Percentiles rank a stretch among this genome's conserved stretches.
Conservation (phyloP, 305 asterid genomes). For the Fraxinus platypoda region DNA sequence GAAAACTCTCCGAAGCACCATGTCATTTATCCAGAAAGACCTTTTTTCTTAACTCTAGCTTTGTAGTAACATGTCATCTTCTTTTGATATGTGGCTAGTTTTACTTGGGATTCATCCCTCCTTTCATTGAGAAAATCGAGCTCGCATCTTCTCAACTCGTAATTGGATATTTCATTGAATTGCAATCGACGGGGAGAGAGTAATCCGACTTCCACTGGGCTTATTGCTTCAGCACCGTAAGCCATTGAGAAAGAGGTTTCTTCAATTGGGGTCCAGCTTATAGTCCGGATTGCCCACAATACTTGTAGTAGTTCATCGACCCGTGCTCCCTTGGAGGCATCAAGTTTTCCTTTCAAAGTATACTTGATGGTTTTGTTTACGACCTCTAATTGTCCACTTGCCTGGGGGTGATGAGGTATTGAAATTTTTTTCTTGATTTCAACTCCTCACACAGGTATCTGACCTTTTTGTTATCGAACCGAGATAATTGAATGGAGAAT, state of each 20-base stretch:
- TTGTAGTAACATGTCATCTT: too few species aligned
- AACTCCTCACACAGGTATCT: not conserved
- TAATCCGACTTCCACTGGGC: not conserved
- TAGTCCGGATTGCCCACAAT: not conserved
- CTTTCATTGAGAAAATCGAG: not conserved
- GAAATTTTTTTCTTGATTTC: too few species aligned
- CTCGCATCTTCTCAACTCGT: not conserved
- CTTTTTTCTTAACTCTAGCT: not conserved
- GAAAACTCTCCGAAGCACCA: not conserved
- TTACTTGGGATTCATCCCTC: not conserved
- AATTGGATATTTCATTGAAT: not conserved
- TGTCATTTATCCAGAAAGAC: too few species aligned
- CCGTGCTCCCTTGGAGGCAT: not conserved
- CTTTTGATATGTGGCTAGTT: not conserved
- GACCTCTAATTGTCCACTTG: not conserved
- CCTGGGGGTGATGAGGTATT: not conserved
- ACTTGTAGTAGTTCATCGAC: too few species aligned
- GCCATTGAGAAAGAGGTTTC: not conserved
- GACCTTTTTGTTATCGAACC: not conserved
- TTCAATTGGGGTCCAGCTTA: too few species aligned
- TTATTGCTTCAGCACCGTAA: not conserved
- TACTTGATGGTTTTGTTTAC: not conserved
- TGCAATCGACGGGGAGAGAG: not conserved
- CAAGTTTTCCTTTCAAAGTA: not conserved
- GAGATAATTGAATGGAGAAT: not conserved